phyloP scores from a whole-genome alignment of 2,329 filamentous ascomycete genomes.

The Ceratocystis diversiconidia region DNA sequence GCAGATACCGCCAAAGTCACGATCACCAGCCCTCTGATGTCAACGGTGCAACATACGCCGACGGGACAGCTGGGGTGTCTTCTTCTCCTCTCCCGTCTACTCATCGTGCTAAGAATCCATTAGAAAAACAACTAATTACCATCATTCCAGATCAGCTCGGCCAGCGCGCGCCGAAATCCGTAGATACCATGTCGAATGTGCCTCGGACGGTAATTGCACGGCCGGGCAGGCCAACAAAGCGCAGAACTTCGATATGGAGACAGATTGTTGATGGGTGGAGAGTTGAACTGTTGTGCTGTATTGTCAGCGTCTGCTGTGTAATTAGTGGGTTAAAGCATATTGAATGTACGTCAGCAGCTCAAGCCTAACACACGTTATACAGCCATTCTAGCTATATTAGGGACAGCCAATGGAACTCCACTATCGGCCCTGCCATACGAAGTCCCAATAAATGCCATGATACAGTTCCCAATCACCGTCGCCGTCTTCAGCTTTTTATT shows the following conservation, averaged over 20 bases:
- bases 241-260: not conserved
- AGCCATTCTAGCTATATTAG: conserved; percentile 14
- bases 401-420: conserved; percentile 19
- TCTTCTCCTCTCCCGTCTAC: not conserved
- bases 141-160: conserved; percentile 7
- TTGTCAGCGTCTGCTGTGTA: conserved; percentile 7
- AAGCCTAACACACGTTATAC: conserved; percentile 2
- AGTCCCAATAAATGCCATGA: conserved; percentile 23
- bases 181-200: not conserved
- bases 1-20: not conserved
- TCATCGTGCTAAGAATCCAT: not conserved
- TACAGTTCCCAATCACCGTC: conserved; percentile 23
- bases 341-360: not conserved
- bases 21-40: not conserved
- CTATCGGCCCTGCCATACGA: conserved; percentile 21
- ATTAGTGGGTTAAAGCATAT: not conserved
- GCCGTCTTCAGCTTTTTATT: conserved; percentile 21
- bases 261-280: not conserved
- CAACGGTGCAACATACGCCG: not conserved
- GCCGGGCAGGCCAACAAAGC: not conserved
- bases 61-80: not conserved
- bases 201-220: conserved; percentile 12
- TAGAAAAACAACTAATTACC: conserved; percentile 3
- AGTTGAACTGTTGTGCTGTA: conserved; percentile 12
- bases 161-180: not conserved